These are phyloP conservation scores for Panaeolus papilionaceus DNA, from an alignment of 768 basidiomycete species.

Conservation along the genomic window DNA sequence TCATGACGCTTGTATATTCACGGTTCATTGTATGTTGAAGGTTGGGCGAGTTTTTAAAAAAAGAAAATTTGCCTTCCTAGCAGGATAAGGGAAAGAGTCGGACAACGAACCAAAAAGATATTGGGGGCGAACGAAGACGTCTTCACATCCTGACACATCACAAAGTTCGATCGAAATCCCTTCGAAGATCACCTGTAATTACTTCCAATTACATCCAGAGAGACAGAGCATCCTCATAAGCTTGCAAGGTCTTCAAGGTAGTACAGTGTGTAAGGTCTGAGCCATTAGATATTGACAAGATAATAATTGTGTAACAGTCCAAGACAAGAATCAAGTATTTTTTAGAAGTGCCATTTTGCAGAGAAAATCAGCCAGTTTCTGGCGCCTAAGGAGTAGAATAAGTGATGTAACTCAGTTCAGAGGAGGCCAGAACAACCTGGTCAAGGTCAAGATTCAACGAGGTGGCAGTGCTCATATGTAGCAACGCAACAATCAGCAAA, in stretches of 20 bases:
- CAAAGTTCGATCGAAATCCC: slow-evolving; percentile 9
- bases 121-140: not conserved
- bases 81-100: not conserved
- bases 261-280: no score
- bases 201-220: not conserved
- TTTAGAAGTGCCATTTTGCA: not conserved
- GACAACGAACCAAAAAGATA: not conserved
- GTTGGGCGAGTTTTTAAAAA: not conserved
- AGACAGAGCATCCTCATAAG: not conserved
- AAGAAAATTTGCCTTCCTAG: not conserved
- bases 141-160: slow-evolving; percentile 12
- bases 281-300: no score
- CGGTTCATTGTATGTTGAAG: not conserved
- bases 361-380: not conserved
- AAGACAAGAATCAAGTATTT: not conserved
- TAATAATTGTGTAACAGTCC: not conserved
- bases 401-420: no score
- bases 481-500: slow-evolving; percentile 9
- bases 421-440: not conserved
- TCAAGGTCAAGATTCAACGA: not conserved
- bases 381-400: not conserved
- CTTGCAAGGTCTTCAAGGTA: no score
- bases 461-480: not conserved
- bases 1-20: not conserved
- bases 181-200: not conserved